A percentile compares a stretch with the other conserved stretches of the same genome.
Conservation (phyloP, 805 yeast species). For the Ogataea pini region DNA sequence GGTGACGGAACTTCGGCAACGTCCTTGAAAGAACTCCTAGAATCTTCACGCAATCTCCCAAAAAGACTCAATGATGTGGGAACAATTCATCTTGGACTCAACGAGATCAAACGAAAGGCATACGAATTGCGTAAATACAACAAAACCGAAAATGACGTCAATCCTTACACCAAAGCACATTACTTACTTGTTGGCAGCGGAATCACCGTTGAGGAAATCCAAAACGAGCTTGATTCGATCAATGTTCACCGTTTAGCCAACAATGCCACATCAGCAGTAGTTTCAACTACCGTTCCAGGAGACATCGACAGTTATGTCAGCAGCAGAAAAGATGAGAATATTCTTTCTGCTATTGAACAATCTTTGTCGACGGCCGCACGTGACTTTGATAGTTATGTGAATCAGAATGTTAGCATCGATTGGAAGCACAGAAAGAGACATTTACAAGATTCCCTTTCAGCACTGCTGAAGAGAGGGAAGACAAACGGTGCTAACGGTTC, state of each 20-base stretch:
- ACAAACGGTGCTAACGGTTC: slow-evolving; percentile 20
- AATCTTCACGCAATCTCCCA: slow-evolving; percentile 76
- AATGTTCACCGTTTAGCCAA: slow-evolving; percentile 27
- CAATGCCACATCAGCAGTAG: background rate
- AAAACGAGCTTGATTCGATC: slow-evolving; percentile 52
- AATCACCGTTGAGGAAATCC: slow-evolving; percentile 80
- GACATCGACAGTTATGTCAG: slow-evolving; percentile 66
- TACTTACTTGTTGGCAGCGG: slow-evolving; percentile 90
- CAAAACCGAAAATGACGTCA: slow-evolving; percentile 37
- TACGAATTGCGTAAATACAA: slow-evolving; percentile 50
- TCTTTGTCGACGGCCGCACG: slow-evolving; percentile 69
- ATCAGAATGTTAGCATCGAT: slow-evolving; percentile 70
- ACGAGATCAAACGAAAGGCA: slow-evolving; percentile 74
- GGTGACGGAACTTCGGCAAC: slow-evolving; percentile 17
- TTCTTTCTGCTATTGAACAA: slow-evolving; percentile 79
- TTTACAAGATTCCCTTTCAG: slow-evolving; percentile 71
- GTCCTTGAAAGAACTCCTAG: slow-evolving; percentile 69
- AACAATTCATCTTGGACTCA: slow-evolving; percentile 74
- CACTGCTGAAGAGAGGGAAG: slow-evolving; percentile 39
- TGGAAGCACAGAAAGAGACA: slow-evolving; percentile 82
- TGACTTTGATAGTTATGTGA: slow-evolving; percentile 80
- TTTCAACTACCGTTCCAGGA: slow-evolving; percentile 6
- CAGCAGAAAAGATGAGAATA: slow-evolving; percentile 77
- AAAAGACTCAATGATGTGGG: slow-evolving; percentile 66
- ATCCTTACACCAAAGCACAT: slow-evolving; percentile 70